A percentile compares a stretch with the other conserved stretches of the same genome.
Conservation (phyloP, 75 land plant species). For the Sequoia sempervirens region DNA sequence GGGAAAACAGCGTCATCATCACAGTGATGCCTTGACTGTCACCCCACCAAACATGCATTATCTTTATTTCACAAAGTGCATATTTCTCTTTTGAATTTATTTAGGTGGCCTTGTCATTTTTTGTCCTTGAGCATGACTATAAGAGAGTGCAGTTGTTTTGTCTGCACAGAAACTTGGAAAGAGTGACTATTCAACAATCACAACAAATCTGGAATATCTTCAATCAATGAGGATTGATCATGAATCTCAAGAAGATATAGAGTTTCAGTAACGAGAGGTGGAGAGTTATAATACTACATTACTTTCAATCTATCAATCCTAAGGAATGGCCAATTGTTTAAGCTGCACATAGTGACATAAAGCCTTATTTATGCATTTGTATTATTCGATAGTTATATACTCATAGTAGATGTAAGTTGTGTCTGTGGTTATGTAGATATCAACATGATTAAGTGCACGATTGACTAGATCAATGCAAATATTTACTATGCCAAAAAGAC, state of each 20-base stretch:
- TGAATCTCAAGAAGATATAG: not conserved
- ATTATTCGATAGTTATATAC: not conserved
- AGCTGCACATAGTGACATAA: not conserved
- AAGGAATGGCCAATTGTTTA: not conserved
- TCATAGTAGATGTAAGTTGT: not conserved
- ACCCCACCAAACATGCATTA: not conserved
- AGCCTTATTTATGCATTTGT: not conserved
- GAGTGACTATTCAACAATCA: not conserved
- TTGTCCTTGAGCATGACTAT: not conserved
- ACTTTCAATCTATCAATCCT: not conserved
- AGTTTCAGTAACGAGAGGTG: not conserved
- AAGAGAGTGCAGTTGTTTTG: not conserved
- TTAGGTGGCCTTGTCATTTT: not conserved
- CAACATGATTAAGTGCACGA: not conserved
- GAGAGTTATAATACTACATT: not conserved
- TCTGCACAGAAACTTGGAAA: not conserved
- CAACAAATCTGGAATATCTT: not conserved
- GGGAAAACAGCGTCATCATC: not conserved
- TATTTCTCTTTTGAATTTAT: not conserved
- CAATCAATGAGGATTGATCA: not conserved
- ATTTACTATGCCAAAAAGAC: not conserved
- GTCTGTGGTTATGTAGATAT: not conserved
- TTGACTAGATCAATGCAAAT: not conserved
- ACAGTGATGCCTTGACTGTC: not conserved
- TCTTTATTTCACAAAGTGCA: not conserved